Percentiles rank a stretch among this genome's conserved stretches.
Conservation (phyloP, 108 stramenopile genomes). For the Cyclostephanos invisitatus region DNA sequence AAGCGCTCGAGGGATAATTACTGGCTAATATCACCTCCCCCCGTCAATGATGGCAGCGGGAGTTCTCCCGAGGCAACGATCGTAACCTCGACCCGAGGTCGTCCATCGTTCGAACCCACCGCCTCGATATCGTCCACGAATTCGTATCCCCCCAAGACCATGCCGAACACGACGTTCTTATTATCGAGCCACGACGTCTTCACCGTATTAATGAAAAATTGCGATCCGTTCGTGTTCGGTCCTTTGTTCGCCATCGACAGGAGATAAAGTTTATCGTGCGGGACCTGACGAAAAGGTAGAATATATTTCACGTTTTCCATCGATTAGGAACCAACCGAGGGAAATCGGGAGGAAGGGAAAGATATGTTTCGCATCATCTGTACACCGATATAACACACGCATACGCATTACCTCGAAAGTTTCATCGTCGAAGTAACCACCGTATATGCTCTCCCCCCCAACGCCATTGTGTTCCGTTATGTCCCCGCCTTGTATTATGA, state of each 20-base stretch:
- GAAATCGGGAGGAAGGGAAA: neutral
- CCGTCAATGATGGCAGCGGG: conserved; percentile 2
- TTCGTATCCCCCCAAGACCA: conserved; percentile 72
- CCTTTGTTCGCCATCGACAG: conserved; percentile 81
- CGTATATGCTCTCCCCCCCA: conserved; percentile 93
- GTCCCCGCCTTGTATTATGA: conserved; percentile 93
- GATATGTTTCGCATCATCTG: neutral
- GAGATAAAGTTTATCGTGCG: conserved; percentile 84
- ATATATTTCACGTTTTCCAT: no score
- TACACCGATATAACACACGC: neutral
- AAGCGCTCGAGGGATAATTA: neutral
- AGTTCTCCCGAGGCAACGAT: conserved; percentile 85
- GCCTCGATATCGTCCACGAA: conserved; percentile 69
- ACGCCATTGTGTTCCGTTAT: conserved; percentile 90
- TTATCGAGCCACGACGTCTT: conserved; percentile 91
- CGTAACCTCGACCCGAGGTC: conserved; percentile 52
- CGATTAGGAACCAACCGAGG: no score
- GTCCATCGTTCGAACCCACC: conserved; percentile 74
- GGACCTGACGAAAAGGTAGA: conserved; percentile 51
- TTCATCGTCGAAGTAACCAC: conserved; percentile 89
- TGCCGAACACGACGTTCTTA: conserved; percentile 80
- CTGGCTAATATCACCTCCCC: neutral
- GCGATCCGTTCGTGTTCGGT: conserved; percentile 78
- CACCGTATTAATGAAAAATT: conserved; percentile 89
- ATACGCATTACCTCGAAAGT: conserved; percentile 59